Evolutionary conservation across 2,329 filamentous ascomycete species (phyloP), one percentile per base, ranked within the genome.

Genomic region (Fusarium sulawesiense): DNA sequence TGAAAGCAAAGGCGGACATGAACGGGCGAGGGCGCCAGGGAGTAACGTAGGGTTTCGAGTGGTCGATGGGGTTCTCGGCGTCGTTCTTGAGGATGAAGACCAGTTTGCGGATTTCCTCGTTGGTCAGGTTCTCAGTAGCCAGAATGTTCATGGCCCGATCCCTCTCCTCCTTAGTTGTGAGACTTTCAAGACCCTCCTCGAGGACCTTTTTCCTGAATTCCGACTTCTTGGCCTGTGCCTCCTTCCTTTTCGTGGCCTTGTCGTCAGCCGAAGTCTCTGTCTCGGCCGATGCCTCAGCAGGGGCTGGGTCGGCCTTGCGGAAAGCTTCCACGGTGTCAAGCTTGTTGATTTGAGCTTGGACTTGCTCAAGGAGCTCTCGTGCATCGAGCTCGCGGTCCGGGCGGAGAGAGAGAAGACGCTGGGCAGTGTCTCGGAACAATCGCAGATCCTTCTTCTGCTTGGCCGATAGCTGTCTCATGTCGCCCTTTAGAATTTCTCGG

Each of bases 1-100:
- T 94, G 81, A 97, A 98, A 25, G 94, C 94, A 81, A 99, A 99
- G 1, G 94, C 90, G 54, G 88, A 86, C 92, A 99, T 97, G 81
- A 88, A 98, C 55, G 91, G 87, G 59, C 94, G 87, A 14, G 96
- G 96, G 70, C 87, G 83, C 96, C 96, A 99, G 14, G 96, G 96
- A 3, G 94, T 98, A 7, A 87, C 87, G 78, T 99, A 99, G 6
- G 96, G 93, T 82, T 97, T 97, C 60, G 79, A 82, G 48, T 81
- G 81, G 80, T 98, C 93, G 64, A 91, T 81, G 1, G 93, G 91
- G 81, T 98, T 97, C 78, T 93, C 88, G 60, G 86, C 83, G 76
- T 92, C 87, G 73, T 87, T 83, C 56, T 84, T 82, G 48, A 96
- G 85, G 23, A 93, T 83, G 45, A 78, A 66, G 56, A 83, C 81